A percentile compares a stretch with the other conserved stretches of the same genome.
These are phyloP conservation scores for Dendrobium catenatum DNA, from an alignment of 106 monocot species.

Conservation along the genomic window DNA sequence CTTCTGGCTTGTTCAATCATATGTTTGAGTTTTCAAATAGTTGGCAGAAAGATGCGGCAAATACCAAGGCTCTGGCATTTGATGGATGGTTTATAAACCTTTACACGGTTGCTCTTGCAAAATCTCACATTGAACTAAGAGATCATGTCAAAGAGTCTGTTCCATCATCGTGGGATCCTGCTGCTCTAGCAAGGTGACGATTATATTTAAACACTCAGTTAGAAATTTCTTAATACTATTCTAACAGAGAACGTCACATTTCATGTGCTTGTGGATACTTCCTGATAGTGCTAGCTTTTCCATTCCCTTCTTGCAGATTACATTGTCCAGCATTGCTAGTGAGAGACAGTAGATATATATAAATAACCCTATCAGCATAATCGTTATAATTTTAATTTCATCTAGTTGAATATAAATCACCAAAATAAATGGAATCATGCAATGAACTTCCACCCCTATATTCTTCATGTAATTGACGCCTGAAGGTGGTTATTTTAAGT, in stretches of 20 bases:
- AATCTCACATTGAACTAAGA: constrained; percentile 61
- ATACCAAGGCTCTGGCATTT: constrained; percentile 79
- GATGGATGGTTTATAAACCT: constrained; percentile 90
- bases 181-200: constrained; percentile 64
- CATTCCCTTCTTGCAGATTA: not conserved
- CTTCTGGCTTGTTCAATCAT: constrained; percentile 79
- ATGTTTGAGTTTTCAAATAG: constrained; percentile 73
- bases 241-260: not conserved
- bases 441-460: too few relatives aligned
- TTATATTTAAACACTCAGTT: not conserved
- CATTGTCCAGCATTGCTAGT: not conserved
- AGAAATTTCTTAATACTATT: not conserved
- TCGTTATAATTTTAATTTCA: not conserved
- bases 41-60: constrained; percentile 93
- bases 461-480: too few relatives aligned
- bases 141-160: constrained; percentile 79
- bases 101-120: constrained; percentile 76
- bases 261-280: not conserved
- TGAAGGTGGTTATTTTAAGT: too few relatives aligned
- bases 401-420: too few relatives aligned
- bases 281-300: not conserved
- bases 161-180: constrained; percentile 91
- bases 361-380: not conserved
- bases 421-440: too few relatives aligned
- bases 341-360: not conserved